These are phyloP conservation scores for Monosporascus sp. DNA, from an alignment of 2,329 filamentous ascomycete genomes.

Conservation along the genomic window DNA sequence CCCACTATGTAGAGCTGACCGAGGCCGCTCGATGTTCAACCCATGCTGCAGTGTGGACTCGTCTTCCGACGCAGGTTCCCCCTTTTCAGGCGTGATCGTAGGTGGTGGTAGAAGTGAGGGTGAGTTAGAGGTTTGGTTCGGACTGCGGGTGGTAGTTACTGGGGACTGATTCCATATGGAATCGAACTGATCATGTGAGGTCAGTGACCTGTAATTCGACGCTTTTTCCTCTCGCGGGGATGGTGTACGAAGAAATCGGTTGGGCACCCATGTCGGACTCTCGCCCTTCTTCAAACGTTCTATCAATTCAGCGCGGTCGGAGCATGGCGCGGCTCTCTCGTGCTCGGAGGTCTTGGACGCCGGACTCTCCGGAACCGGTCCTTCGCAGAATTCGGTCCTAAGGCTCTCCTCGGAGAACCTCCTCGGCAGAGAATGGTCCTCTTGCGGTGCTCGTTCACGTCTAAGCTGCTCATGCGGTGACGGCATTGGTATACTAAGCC, in stretches of 20 bases:
- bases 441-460: not conserved
- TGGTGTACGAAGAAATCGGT: constrained; percentile 47
- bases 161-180: constrained; percentile 31
- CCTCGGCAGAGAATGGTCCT: constrained; percentile 18
- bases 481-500: constrained; percentile 8
- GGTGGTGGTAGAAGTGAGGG: constrained; percentile 39
- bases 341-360: constrained; percentile 25
- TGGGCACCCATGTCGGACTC: constrained; percentile 68
- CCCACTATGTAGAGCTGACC: constrained; percentile 67
- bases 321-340: constrained; percentile 29
- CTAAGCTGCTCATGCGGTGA: constrained; percentile 16
- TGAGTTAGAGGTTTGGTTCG: constrained; percentile 29
- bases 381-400: constrained; percentile 55
- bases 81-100: constrained; percentile 43
- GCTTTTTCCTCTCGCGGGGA: not conserved
- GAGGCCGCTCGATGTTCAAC: constrained; percentile 70
- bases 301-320: constrained; percentile 73
- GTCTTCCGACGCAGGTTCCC: constrained; percentile 27
- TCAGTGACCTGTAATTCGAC: constrained; percentile 8
- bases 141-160: constrained; percentile 30
- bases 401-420: constrained; percentile 55
- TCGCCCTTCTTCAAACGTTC: constrained; percentile 75
- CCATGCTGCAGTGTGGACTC: constrained; percentile 46
- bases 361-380: constrained; percentile 43
- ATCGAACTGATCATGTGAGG: constrained; percentile 23